Conservation (phyloP, 257 asterid genomes). For the Penstemon newberryi region DNA sequence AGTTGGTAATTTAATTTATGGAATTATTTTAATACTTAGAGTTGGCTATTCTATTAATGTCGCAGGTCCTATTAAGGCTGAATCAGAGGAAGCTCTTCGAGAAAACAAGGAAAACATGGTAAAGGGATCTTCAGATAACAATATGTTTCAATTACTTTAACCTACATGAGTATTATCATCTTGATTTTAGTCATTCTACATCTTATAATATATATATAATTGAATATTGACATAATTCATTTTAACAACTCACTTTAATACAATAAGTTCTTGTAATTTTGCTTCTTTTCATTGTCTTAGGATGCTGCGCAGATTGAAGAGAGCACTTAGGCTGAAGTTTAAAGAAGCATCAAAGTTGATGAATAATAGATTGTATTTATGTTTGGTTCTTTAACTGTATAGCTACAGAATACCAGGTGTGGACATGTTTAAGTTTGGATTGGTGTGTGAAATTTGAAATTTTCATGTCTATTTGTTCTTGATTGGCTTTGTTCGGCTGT, state of each 20-base stretch:
- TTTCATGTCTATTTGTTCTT: too few species aligned
- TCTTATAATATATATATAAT: too few species aligned
- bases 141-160: neutral
- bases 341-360: slow-evolving; percentile 16
- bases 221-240: too few species aligned
- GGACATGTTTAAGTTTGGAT: too few species aligned
- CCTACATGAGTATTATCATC: neutral
- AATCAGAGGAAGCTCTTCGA: slow-evolving; percentile 46
- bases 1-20: too few species aligned
- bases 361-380: too few species aligned
- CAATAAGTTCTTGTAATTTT: neutral
- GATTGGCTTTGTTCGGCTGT: too few species aligned
- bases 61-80: slow-evolving; percentile 46
- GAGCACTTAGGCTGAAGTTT: slow-evolving; percentile 40
- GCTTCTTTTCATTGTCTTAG: slow-evolving; percentile 25
- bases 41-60: slow-evolving; percentile 1
- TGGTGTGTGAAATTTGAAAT: too few species aligned
- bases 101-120: slow-evolving; percentile 92
- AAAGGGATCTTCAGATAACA: neutral
- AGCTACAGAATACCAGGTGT: too few species aligned
- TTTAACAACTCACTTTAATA: neutral
- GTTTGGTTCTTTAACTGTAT: too few species aligned
- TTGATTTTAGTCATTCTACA: too few species aligned
- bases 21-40: neutral
- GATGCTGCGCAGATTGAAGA: slow-evolving; percentile 48